Base-by-base conservation (phyloP, 2,329 filamentous ascomycete species). In the Canariomyces notabilis region DNA sequence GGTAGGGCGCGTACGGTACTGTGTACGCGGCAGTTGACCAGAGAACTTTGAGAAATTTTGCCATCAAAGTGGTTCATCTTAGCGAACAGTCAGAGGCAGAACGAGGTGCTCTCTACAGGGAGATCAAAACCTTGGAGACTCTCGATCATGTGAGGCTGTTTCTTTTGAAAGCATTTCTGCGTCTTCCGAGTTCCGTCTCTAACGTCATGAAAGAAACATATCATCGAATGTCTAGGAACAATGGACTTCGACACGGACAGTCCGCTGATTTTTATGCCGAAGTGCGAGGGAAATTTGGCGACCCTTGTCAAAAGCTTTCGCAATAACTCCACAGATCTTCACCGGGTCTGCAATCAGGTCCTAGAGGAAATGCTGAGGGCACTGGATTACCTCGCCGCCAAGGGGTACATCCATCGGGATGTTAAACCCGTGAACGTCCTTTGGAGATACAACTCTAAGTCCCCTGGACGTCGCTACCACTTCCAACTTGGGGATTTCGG, bases 61-160 rank as follows among this genome's bases (percentile, higher is more conserved):
- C 57, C 6, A 51, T 59, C 8, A 60, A 60, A 22, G 43, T 44
- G 4, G 54, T 54, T 26, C 22, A 46, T 23, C 45, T 19, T 5
- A 21, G 15, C 18, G 14, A 22, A 23, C 22, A 50, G 42, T 16
- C 6, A 4, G 11, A 52, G 0, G 31, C 51, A 14, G 15, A 42
- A 4, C 46, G 52, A 32, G 55, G 55, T 8, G 39, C 49, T 4
- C 15, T 46, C 7, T 34, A 47, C 8, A 37, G 54, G 1, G 57
- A 60, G 19, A 42, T 56, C 19, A 51, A 53, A 37, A 51, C 48
- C 15, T 40, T 54, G 37, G 31, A 50, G 5, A 54, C 33, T 8
- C 20, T 59, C 33, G 40, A 20, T 21, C 49, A 47, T 29, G 48
- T 49, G 37, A 32, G 51, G 3, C n/a, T 1, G 11, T 6, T 23